Conservation (phyloP, 2,329 filamentous ascomycete species). For the Neoarthrinium moseri region DNA sequence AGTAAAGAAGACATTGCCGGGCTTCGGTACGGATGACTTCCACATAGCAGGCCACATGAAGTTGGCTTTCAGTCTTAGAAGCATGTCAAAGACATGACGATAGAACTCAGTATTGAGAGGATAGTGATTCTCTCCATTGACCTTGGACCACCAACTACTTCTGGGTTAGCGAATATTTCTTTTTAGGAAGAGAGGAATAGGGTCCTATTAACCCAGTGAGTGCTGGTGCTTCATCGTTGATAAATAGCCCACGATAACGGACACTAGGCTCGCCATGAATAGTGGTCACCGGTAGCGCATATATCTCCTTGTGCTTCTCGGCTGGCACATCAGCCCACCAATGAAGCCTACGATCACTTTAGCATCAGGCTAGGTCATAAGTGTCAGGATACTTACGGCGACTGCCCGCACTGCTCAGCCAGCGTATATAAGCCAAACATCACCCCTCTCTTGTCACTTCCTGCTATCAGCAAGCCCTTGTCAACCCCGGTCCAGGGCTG, state of each 20-base stretch:
- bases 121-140: too few species aligned
- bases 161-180: neutral
- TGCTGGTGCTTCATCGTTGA: constrained; percentile 62
- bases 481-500: constrained; percentile 43
- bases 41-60: constrained; percentile 70
- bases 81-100: constrained; percentile 59
- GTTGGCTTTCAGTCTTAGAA: constrained; percentile 58
- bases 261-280: constrained; percentile 53
- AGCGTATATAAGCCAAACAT: constrained; percentile 60
- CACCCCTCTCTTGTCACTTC: constrained; percentile 56
- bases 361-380: neutral
- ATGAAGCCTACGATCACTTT: constrained; percentile 41
- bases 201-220: constrained; percentile 41
- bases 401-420: constrained; percentile 62
- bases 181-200: too few species aligned
- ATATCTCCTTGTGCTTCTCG: constrained; percentile 46
- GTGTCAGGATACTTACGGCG: constrained; percentile 35
- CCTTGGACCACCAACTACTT: constrained; percentile 53
- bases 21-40: constrained; percentile 44
- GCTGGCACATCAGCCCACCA: constrained; percentile 59
- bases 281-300: constrained; percentile 44
- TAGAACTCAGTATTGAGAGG: constrained; percentile 63
- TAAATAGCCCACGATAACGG: constrained; percentile 60
- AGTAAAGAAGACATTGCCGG: constrained; percentile 57
- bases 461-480: constrained; percentile 54